Percentiles rank a stretch among this genome's conserved stretches.
These are phyloP conservation scores for Protomyces macrosporus DNA, from an alignment of 1,139 yeast species.

Conservation along the genomic window DNA sequence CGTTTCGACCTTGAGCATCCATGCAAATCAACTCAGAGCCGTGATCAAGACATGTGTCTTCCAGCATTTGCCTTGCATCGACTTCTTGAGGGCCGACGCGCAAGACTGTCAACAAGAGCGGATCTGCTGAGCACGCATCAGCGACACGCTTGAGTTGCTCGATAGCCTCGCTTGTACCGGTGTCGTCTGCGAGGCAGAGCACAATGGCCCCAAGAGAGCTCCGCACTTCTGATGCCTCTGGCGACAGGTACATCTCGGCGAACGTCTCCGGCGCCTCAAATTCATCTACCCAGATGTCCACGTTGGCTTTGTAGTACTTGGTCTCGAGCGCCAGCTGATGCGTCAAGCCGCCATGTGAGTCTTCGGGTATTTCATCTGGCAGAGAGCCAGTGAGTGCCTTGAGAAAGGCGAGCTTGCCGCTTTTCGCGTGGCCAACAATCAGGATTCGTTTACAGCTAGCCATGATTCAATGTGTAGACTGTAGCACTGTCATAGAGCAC, in stretches of 20 bases:
- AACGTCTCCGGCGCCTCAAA: conserved; percentile 1
- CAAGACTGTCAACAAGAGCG: conserved; percentile 1
- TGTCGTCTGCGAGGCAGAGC: conserved; percentile 9
- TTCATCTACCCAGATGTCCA: conserved; percentile 29
- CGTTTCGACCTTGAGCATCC: conserved; percentile 6
- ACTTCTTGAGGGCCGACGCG: neutral
- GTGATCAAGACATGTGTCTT: conserved; percentile 18
- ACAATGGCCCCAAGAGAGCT: conserved; percentile 23
- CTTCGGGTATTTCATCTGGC: conserved; percentile 5
- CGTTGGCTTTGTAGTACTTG: conserved; percentile 21
- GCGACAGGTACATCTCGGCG: conserved; percentile 14
- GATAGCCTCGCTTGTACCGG: neutral
- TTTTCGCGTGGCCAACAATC: conserved; percentile 8
- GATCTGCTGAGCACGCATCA: conserved; percentile 7
- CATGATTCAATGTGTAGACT: neutral
- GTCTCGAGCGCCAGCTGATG: conserved; percentile 22
- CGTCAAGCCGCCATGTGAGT: conserved; percentile 27
- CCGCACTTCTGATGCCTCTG: conserved; percentile 28
- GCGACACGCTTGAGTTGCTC: conserved; percentile 17
- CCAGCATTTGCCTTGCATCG: neutral
- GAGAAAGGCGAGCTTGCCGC: conserved; percentile 24
- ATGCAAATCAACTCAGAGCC: conserved; percentile 27
- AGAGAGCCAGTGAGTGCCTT: conserved; percentile 24
- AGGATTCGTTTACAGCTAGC: conserved; percentile 11
- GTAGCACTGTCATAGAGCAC: no score